Base-by-base conservation (phyloP, 495 filamentous ascomycete species). In the Penicillium paxilli region DNA sequence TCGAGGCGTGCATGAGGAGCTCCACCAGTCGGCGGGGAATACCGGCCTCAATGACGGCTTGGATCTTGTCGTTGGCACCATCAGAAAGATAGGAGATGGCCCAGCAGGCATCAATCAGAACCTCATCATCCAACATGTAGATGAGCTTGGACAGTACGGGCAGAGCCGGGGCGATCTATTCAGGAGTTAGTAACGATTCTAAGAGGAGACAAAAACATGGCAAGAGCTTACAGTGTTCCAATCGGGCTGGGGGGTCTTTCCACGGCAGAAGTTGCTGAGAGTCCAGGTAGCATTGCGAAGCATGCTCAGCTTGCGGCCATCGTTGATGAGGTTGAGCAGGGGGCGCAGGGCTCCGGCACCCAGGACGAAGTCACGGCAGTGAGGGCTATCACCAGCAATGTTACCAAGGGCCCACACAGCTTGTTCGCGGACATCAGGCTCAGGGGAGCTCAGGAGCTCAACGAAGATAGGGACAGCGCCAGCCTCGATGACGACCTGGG, bases 11-110 rank as follows among this genome's bases (percentile, higher is more conserved):
- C 87, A 96, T 97, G 46, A 99, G 85, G 40, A 99, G 84, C 76
- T 99, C 95, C 1, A 98, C 94, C 8, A 99, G 85, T 45, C 95
- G 91, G 57, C 95, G 92, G 55, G 95, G 95, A 57, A 99, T 99
- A 49, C 92, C 92, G 47, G 93, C 94, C 72, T 98, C 95, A 66
- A 99, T 98, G 37, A 99, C 95, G 41, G 95, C 93, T 72, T 99
- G 95, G 58, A 99, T 99, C 81, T 99, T 99, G 63, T 99, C 95
- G 67, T 99, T 99, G 57, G 91, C 86, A 17, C 95, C 95, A 71
- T 99, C 95, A n/a, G 95, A 98, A 35, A 99, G 83, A 63, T 99
- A 99, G 4, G 95, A 98, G 69, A 99, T 97, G 47, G 95, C 95
- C 95, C 95, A 99, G 83, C 95, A 99, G 42, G 95, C 94, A 72